Base-by-base conservation (phyloP, 2,329 filamentous ascomycete genomes). In the Neonectria punicea region DNA sequence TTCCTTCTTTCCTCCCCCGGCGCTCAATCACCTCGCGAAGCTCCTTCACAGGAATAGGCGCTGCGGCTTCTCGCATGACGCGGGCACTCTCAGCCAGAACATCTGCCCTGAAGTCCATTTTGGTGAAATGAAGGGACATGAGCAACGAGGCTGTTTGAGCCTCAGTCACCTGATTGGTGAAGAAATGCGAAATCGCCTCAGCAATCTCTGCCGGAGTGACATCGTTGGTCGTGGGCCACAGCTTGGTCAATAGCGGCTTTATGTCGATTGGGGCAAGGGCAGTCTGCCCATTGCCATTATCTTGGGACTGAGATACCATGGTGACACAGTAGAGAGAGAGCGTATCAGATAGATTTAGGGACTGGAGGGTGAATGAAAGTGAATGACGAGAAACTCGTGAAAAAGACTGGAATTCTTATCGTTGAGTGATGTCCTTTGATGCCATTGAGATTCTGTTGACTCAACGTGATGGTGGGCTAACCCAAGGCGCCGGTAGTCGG, bases 81-180 rank as follows among this genome's bases (percentile, higher is more conserved):
- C 87, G 84, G 5, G 95, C 94, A 72, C 93, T 95, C 82, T 91
- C 90, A 60, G 93, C 92, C 71, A 99, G 88, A 44, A 99, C 93
- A 75, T 96, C 92, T 28, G 94, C 89, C 69, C 91, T 88, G 70
- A 92, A 88, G 79, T 98, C 96, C 78, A 93, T 88, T 63, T 90
- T 90, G 2, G 94, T 97, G 72, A 97, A 98, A 81, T 98, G 95
- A 50, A 99, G 85, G 59, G 94, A 92, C 75, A 96, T 98, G 57
- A 98, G 85, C 61, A 99, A 85, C 43, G 94, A 92, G 58, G 93
- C 92, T 1, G 92, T 92, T 79, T 98, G 96, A 9, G 94, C 92
- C 43, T 93, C 90, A n/a, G 93, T 95, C 18, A 98, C 85, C 70
- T 90, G 89, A 81, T 98, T 91, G 63, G 94, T 94, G 80, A 98